phyloP scores from a whole-genome alignment of 2,329 filamentous ascomycete species.

The Phialocephala sp. region DNA sequence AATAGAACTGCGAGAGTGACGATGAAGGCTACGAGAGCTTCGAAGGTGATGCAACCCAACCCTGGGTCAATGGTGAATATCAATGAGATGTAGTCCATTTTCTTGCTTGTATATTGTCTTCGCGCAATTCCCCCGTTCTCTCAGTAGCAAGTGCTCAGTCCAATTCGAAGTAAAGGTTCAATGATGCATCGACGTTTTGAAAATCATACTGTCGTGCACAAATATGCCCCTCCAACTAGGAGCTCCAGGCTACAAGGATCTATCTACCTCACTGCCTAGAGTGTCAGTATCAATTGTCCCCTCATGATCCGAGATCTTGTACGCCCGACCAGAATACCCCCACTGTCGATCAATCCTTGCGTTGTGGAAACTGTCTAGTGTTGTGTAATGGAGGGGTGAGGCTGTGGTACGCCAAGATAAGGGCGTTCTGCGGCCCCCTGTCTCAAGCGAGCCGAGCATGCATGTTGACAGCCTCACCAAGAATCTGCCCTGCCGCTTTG shows the following conservation, averaged over 20 bases:
- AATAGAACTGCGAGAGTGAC: not conserved
- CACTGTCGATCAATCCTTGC: not conserved
- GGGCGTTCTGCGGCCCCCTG: not conserved
- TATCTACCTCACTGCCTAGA: not conserved
- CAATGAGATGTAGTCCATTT: not conserved
- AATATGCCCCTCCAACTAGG: not conserved
- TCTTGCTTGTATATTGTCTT: not conserved
- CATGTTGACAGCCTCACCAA: not conserved
- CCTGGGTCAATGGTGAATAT: constrained; percentile 7
- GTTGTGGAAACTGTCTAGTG: not conserved
- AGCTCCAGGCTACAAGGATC: not conserved
- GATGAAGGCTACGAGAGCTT: constrained; percentile 9
- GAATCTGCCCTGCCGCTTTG: constrained; percentile 5
- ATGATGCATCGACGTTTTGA: not conserved
- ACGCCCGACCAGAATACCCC: constrained; percentile 5
- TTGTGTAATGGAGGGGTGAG: not conserved
- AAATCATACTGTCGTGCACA: not conserved
- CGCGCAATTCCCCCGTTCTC: not conserved
- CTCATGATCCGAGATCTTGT: not conserved
- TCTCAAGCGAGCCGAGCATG: not conserved
- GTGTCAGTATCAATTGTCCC: not conserved
- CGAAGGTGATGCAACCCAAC: not conserved
- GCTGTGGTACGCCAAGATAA: not conserved
- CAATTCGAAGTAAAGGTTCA: not conserved
- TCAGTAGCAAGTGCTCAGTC: not conserved